Evolutionary conservation across 306 rosid genomes (phyloP).

Genomic region (Mimosa bimucronata): DNA sequence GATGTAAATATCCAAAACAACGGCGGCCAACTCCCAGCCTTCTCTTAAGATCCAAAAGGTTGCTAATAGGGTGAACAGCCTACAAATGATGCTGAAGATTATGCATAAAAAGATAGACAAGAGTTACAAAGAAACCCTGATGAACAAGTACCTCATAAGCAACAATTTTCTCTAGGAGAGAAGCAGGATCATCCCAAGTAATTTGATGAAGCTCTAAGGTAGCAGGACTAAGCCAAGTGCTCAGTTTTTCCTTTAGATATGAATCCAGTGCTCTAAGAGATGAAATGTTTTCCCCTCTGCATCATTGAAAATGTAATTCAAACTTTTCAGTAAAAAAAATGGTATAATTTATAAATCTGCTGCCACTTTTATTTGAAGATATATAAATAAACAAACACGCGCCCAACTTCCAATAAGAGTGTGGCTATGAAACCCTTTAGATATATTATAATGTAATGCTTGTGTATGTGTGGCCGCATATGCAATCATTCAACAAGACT

Average conservation of each 20-base stretch:
- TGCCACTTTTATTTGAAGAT: conserved; percentile 14
- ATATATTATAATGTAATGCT: neutral
- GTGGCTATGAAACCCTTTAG: neutral
- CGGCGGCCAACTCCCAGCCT: conserved; percentile 96
- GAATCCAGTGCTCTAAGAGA: conserved; percentile 88
- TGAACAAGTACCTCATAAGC: conserved; percentile 76
- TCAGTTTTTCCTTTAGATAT: conserved; percentile 82
- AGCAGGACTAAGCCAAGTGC: conserved; percentile 97
- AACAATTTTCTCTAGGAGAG: conserved; percentile 94
- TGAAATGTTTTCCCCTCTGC: conserved; percentile 78
- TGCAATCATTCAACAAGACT: neutral
- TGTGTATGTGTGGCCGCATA: neutral
- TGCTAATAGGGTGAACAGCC: conserved; percentile 99
- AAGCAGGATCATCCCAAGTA: conserved; percentile 98
- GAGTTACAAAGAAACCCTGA: conserved; percentile 32
- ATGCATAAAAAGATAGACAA: conserved; percentile 24
- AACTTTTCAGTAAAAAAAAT: conserved; percentile 30
- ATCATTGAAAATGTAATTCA: conserved; percentile 29
- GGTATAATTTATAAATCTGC: conserved; percentile 25
- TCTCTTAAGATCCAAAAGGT: conserved; percentile 96
- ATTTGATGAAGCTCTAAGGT: conserved; percentile 94
- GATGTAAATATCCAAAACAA: conserved; percentile 92
- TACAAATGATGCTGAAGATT: conserved; percentile 46
- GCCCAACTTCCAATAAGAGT: neutral
- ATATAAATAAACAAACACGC: neutral